Evolutionary conservation across 306 rosid species (phyloP).

Genomic region (Mimosa bimucronata): DNA sequence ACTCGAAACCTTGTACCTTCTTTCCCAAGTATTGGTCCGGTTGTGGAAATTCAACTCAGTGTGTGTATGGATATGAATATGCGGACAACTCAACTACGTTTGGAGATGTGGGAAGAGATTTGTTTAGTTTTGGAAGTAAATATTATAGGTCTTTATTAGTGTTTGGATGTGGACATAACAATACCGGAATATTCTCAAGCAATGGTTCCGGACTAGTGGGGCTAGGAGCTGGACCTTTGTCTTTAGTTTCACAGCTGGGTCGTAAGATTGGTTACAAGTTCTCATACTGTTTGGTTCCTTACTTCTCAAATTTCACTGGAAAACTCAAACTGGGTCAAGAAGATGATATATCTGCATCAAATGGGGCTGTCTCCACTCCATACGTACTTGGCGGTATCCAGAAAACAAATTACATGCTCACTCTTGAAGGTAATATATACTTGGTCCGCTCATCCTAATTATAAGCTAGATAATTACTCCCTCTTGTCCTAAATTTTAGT

Average conservation of each 20-base stretch:
- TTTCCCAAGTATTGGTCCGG: neutral
- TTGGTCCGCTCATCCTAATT: too few species aligned
- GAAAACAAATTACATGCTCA: neutral
- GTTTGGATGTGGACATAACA: constrained; percentile 18
- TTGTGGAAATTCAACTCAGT: neutral
- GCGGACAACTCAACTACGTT: neutral
- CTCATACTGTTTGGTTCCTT: constrained; percentile 30
- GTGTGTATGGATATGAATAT: neutral
- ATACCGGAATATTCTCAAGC: neutral
- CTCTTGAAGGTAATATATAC: neutral
- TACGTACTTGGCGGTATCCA: neutral
- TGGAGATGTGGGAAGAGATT: constrained; percentile 21
- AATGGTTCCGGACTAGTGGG: neutral
- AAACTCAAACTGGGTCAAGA: constrained; percentile 5
- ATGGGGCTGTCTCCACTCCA: constrained; percentile 21
- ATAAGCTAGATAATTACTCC: too few species aligned
- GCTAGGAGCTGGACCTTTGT: constrained; percentile 28
- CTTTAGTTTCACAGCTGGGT: constrained; percentile 19
- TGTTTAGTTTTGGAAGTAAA: too few species aligned
- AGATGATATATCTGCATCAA: neutral
- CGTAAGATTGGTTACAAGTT: constrained; percentile 11
- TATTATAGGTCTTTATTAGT: neutral
- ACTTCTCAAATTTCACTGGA: neutral
- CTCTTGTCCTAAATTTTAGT: too few species aligned
- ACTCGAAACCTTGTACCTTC: neutral